Evolutionary conservation across 768 basidiomycete genomes (phyloP).

Genomic region (Tylopilus sp.): DNA sequence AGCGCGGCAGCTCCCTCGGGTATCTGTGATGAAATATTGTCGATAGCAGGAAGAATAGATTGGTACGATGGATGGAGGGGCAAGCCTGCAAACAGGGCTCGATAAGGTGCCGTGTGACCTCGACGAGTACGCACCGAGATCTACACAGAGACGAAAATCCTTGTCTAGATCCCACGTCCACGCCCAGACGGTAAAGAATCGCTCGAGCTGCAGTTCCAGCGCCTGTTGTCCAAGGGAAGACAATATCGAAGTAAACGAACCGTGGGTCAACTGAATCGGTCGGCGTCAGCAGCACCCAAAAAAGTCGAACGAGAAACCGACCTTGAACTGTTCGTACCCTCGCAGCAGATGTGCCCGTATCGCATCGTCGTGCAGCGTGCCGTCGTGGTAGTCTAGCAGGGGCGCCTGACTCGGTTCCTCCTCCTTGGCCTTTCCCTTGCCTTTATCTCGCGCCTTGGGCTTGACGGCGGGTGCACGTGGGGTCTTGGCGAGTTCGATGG

Average conservation of each 20-base stretch:
- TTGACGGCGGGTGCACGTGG: slow-evolving; percentile 35
- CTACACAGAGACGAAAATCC: slow-evolving; percentile 48
- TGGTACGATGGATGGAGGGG: slow-evolving; percentile 58
- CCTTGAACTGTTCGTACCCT: slow-evolving; percentile 85
- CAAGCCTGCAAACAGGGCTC: slow-evolving; percentile 40
- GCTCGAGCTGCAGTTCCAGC: slow-evolving; percentile 71
- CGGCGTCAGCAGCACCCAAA: too few species aligned
- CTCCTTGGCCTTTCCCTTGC: slow-evolving; percentile 37
- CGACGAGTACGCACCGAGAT: slow-evolving; percentile 48
- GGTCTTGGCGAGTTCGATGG: slow-evolving; percentile 67
- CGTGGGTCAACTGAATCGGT: slow-evolving; percentile 74
- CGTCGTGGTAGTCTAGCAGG: slow-evolving; percentile 68
- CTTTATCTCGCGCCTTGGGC: slow-evolving; percentile 38
- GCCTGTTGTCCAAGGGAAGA: slow-evolving; percentile 60
- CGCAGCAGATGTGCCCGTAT: slow-evolving; percentile 59
- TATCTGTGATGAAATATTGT: slow-evolving; percentile 47
- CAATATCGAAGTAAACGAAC: slow-evolving; percentile 71
- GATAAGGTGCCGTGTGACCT: background rate
- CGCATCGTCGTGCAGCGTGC: slow-evolving; percentile 68
- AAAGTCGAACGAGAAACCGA: too few species aligned
- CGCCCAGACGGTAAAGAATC: slow-evolving; percentile 86
- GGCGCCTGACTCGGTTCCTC: slow-evolving; percentile 16
- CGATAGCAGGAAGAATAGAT: slow-evolving; percentile 47
- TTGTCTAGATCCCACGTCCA: slow-evolving; percentile 81
- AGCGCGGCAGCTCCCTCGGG: slow-evolving; percentile 45